These are phyloP conservation scores for Talaromyces sp. DNA, from an alignment of 2,329 filamentous ascomycete genomes.

Conservation along the genomic window DNA sequence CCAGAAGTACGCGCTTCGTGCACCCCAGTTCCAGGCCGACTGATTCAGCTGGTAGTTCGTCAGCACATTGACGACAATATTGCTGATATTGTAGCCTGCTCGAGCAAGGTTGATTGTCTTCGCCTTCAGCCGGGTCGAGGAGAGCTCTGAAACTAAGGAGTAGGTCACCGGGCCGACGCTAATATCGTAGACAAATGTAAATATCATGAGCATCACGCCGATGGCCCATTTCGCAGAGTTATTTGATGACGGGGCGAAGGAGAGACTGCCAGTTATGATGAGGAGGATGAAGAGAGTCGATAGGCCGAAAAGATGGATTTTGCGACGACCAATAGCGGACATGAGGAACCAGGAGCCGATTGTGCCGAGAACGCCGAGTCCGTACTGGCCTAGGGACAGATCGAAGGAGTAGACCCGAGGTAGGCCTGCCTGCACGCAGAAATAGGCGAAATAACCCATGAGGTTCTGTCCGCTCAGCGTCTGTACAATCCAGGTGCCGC, in stretches of 20 bases:
- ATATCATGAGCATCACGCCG: slow-evolving; percentile 34
- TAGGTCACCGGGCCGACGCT: slow-evolving; percentile 43
- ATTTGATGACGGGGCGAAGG: slow-evolving; percentile 48
- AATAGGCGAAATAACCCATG: slow-evolving; percentile 51
- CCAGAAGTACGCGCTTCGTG: slow-evolving; percentile 28
- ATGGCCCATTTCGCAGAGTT: slow-evolving; percentile 37
- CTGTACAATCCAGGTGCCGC: slow-evolving; percentile 42
- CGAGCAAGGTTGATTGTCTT: slow-evolving; percentile 43
- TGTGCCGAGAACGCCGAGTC: slow-evolving; percentile 31
- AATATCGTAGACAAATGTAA: slow-evolving; percentile 35
- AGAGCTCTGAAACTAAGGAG: slow-evolving; percentile 44
- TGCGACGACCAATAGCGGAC: slow-evolving; percentile 28
- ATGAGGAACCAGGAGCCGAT: slow-evolving; percentile 30
- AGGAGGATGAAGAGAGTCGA: slow-evolving; percentile 28
- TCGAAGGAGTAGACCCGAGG: slow-evolving; percentile 40
- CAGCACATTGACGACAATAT: slow-evolving; percentile 36
- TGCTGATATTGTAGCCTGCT: slow-evolving; percentile 34
- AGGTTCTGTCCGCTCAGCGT: slow-evolving; percentile 40
- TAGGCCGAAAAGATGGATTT: slow-evolving; percentile 28
- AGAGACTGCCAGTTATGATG: slow-evolving; percentile 33
- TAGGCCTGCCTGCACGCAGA: slow-evolving; percentile 39
- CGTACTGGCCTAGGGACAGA: slow-evolving; percentile 52
- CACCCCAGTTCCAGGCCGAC: slow-evolving; percentile 22
- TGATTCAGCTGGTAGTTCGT: slow-evolving; percentile 38
- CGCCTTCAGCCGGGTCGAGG: slow-evolving; percentile 38